These are phyloP conservation scores for Xanthoceras sorbifolium DNA, from an alignment of 345 rosid species.

Conservation along the genomic window DNA sequence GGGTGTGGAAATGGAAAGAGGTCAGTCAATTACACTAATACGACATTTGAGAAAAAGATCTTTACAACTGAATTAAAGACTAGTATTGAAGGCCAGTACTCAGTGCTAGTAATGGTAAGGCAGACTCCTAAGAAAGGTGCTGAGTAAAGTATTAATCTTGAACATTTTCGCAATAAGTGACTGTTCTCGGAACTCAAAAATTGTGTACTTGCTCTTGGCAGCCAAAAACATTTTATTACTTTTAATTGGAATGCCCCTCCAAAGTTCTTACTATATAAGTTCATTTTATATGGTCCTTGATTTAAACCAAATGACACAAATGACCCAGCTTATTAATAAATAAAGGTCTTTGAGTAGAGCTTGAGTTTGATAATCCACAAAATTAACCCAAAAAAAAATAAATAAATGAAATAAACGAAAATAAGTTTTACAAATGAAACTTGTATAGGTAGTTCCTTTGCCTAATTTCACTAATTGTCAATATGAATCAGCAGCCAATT, in stretches of 20 bases:
- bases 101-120: neutral
- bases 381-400: neutral
- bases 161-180: neutral
- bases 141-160: neutral
- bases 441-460: neutral
- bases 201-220: neutral
- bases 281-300: neutral
- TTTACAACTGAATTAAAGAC: neutral
- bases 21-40: neutral
- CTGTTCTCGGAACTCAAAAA: constrained; percentile 1
- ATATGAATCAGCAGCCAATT: neutral
- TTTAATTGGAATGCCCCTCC: neutral
- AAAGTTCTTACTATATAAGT: neutral
- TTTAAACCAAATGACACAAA: neutral
- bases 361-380: neutral
- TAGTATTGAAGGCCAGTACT: neutral
- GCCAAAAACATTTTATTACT: neutral
- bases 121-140: neutral
- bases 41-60: neutral
- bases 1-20: neutral
- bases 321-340: neutral
- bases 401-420: neutral
- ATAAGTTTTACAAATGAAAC: neutral
- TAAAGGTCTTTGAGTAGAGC: neutral
- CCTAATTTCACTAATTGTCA: constrained; percentile 8